These are phyloP conservation scores for Strobilomyces dryophilus DNA, from an alignment of 768 basidiomycete species.

Conservation along the genomic window DNA sequence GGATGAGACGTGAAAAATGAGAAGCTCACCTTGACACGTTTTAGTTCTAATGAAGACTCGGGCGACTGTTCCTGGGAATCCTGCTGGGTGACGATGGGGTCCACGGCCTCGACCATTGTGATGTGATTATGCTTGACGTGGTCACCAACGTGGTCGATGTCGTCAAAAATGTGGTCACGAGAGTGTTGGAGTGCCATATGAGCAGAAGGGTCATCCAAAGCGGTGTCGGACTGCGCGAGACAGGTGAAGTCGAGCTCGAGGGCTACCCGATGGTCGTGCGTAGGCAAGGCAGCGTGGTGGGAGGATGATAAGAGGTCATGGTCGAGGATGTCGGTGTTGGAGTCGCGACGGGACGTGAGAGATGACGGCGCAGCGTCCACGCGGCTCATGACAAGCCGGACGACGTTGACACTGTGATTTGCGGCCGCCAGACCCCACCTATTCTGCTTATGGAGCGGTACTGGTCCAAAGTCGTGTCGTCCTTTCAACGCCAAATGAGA, in stretches of 20 bases:
- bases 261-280: conserved; percentile 31
- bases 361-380: conserved; percentile 33
- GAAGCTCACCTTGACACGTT: conserved; percentile 75
- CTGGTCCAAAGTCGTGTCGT: conserved; percentile 15
- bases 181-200: conserved; percentile 28
- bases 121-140: conserved; percentile 31
- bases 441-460: conserved; percentile 19
- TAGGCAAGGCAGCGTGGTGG: conserved; percentile 24
- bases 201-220: conserved; percentile 22
- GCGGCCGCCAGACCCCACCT: conserved; percentile 19
- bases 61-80: conserved; percentile 59
- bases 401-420: conserved; percentile 19
- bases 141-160: conserved; percentile 33
- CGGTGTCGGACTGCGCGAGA: conserved; percentile 25
- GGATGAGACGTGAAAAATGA: conserved; percentile 16
- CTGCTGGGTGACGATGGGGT: conserved; percentile 41
- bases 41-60: conserved; percentile 69
- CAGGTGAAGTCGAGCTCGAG: conserved; percentile 27
- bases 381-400: conserved; percentile 39
- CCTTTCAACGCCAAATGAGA: conserved; percentile 23
- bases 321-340: conserved; percentile 31
- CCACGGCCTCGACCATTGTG: conserved; percentile 33
- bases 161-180: conserved; percentile 31
- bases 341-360: conserved; percentile 27
- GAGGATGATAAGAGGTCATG: conserved; percentile 31